Conservation (phyloP, 129 eudicot species). For the Helichrysum umbraculigerum region DNA sequence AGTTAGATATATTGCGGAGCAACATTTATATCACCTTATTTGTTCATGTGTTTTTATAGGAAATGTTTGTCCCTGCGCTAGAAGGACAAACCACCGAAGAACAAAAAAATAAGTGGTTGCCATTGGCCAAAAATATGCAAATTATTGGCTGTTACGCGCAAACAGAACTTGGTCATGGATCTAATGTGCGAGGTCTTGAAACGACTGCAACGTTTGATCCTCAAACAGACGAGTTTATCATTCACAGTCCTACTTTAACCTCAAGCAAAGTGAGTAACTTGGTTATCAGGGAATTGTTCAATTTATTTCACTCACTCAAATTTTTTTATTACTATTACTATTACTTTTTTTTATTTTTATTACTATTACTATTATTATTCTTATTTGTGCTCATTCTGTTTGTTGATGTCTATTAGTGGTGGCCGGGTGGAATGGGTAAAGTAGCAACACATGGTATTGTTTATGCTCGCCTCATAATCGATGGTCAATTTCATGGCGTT, state of each 20-base stretch:
- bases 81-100: slow-evolving; percentile 91
- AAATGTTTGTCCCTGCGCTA: slow-evolving; percentile 87
- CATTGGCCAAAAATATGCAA: slow-evolving; percentile 88
- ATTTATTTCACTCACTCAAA: background rate
- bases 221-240: slow-evolving; percentile 73
- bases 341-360: no score
- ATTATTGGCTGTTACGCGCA: slow-evolving; percentile 96
- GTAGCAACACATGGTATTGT: slow-evolving; percentile 83
- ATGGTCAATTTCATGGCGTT: slow-evolving; percentile 77
- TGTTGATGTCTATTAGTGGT: slow-evolving; percentile 63
- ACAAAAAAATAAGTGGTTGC: slow-evolving; percentile 87
- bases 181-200: slow-evolving; percentile 98
- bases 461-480: slow-evolving; percentile 79
- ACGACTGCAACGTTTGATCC: slow-evolving; percentile 97
- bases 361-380: no score
- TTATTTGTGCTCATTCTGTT: background rate
- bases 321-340: background rate
- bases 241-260: slow-evolving; percentile 92
- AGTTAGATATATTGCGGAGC: background rate
- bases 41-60: slow-evolving; percentile 38
- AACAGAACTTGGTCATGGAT: slow-evolving; percentile 99
- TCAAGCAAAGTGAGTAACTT: slow-evolving; percentile 82
- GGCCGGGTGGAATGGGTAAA: slow-evolving; percentile 99
- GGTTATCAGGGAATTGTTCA: background rate
- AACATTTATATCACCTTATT: background rate